Base-by-base conservation (phyloP, 1,284 basidiomycete species). In the Veloporphyrellus conicus region DNA sequence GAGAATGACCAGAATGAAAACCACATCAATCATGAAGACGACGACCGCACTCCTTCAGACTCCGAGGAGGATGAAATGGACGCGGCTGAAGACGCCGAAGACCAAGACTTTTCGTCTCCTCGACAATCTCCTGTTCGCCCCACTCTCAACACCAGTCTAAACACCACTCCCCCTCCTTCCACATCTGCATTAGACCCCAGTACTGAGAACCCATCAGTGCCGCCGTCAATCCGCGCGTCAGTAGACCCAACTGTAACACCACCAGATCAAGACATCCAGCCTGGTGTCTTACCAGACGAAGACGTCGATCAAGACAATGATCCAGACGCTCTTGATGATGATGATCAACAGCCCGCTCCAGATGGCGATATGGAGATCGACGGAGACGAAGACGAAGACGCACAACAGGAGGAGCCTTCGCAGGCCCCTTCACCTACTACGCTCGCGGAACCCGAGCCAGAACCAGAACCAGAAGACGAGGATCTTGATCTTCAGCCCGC, bases 401-500 rank as follows among this genome's bases (percentile, higher is more conserved):
- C 36, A n/a, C 61, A 50, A 19, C 54, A 44, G 11, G 64, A 64
- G 10, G 61, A 64, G 0, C 58, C 57, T 2, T 60, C 58, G 0
- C 58, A 58, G 3, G 59, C 59, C 1, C 54, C 58, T 15, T 60
- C 58, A 22, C 58, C 58, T 3, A 60, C 58, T 3, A 55, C 61
- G 1, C 49, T 55, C 28, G 32, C 48, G 0, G 63, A 66, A 51
- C 54, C 52, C 0, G 60, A 61, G n/a, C 57, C 44, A 3, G 63
- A 65, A 23, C 57, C 44, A 3, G 63, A 65, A 23, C 53, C 47
- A 18, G 66, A 58, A 10, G 67, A 70, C 29, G 67, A 76, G 39
- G 84, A 85, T 48, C 73, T 75, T 11, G 83, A 87, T 47, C 64
- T 87, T 38, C 84, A 85, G 49, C 84, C 84, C 36, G 82, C 82